Evolutionary conservation across 257 asterid genomes (phyloP).

Genomic region (Osmanthus fragrans): DNA sequence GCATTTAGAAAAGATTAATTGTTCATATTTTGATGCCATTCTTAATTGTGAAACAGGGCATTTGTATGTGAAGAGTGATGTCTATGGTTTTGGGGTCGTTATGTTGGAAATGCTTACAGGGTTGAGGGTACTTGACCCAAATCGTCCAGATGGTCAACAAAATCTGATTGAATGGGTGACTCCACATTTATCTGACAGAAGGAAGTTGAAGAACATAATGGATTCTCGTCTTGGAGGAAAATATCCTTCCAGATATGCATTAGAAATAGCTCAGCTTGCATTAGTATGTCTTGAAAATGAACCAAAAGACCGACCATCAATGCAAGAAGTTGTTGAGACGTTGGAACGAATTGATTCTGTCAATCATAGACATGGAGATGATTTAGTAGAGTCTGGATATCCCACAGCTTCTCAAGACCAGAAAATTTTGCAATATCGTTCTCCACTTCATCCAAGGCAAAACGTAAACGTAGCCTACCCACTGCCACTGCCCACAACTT

Average conservation of each 20-base stretch:
- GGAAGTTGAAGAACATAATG: constrained; percentile 6
- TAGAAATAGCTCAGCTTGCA: constrained; percentile 10
- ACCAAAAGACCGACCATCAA: constrained; percentile 6
- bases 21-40: background rate
- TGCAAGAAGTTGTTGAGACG: constrained; percentile 5
- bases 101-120: constrained; percentile 13
- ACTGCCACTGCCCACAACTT: background rate
- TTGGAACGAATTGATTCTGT: constrained; percentile 3
- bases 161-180: constrained; percentile 10
- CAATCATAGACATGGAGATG: background rate
- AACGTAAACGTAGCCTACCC: background rate
- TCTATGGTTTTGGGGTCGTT: constrained; percentile 10
- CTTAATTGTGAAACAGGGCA: constrained; percentile 4
- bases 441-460: background rate
- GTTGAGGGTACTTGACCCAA: background rate
- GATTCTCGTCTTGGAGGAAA: constrained; percentile 8
- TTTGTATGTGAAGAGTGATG: constrained; percentile 18
- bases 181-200: constrained; percentile 2
- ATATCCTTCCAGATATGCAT: constrained; percentile 2
- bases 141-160: background rate
- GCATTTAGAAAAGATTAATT: background rate
- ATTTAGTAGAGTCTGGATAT: background rate
- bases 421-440: background rate
- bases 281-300: constrained; percentile 5
- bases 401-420: background rate